Conservation (phyloP, 164 flowering plant genomes). For the Cinnamomum chago region DNA sequence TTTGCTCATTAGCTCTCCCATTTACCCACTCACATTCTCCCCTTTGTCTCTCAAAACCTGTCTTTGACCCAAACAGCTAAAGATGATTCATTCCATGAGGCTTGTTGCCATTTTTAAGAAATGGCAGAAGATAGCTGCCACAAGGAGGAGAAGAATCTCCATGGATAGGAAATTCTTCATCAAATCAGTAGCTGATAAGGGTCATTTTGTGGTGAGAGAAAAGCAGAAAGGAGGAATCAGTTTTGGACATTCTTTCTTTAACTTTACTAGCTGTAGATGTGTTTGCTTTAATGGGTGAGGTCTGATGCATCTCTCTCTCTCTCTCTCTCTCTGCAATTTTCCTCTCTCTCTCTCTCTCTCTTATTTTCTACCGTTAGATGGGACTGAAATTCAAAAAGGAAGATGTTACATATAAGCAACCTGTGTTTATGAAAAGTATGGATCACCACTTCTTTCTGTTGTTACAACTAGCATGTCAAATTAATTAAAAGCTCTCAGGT, state of each 20-base stretch:
- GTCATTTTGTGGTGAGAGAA: slow-evolving; percentile 17
- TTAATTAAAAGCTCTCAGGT: no score
- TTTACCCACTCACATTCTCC: neutral
- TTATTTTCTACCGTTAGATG: neutral
- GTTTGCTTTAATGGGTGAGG: slow-evolving; percentile 16
- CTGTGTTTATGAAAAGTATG: no score
- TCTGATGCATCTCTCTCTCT: slow-evolving; percentile 6
- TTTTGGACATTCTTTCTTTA: slow-evolving; percentile 7
- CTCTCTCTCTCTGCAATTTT: no score
- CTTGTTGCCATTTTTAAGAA: slow-evolving; percentile 20
- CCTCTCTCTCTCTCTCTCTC: no score
- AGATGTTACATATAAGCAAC: no score
- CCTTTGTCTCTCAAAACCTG: neutral
- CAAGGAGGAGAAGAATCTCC: slow-evolving; percentile 14
- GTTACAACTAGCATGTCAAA: no score
- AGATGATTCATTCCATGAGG: slow-evolving; percentile 22
- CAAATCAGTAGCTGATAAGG: slow-evolving; percentile 5
- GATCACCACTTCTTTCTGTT: no score
- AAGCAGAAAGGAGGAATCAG: slow-evolving; percentile 4
- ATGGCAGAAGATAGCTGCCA: slow-evolving; percentile 23
- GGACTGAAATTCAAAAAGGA: neutral
- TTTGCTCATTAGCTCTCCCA: no score
- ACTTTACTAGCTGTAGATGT: slow-evolving; percentile 26
- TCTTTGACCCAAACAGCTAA: neutral
- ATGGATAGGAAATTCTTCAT: neutral